Evolutionary conservation across 768 basidiomycete species (phyloP).

Genomic region (Collybia sp.): DNA sequence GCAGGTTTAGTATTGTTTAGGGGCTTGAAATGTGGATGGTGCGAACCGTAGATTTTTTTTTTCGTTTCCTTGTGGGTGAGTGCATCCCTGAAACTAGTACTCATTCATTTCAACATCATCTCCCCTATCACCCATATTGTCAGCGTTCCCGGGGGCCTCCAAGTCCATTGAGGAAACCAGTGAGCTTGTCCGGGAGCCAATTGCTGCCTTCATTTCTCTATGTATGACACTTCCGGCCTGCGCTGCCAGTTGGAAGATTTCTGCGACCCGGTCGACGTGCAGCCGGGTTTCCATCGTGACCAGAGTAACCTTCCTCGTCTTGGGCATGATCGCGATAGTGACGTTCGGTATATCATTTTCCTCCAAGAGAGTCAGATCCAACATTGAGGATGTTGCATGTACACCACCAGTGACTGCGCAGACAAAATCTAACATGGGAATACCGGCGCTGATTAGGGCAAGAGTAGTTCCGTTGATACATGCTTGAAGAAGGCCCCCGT

Average conservation of each 20-base stretch:
- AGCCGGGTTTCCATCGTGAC: conserved; percentile 94
- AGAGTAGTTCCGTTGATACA: conserved; percentile 95
- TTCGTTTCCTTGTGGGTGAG: too few relatives aligned
- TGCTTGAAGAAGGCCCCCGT: conserved; percentile 87
- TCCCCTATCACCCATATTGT: conserved; percentile 22
- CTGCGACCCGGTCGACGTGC: conserved; percentile 89
- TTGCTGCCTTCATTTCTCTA: conserved; percentile 74
- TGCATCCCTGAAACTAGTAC: conserved; percentile 9
- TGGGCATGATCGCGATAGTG: conserved; percentile 87
- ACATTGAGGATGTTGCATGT: conserved; percentile 72
- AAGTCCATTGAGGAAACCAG: conserved; percentile 62
- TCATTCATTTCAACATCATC: conserved; percentile 35
- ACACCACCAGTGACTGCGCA: conserved; percentile 88
- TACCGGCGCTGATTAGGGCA: conserved; percentile 85
- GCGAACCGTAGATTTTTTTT: background rate
- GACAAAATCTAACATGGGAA: conserved; percentile 87
- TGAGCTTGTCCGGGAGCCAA: conserved; percentile 55
- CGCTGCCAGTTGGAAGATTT: conserved; percentile 74
- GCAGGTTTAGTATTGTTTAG: too few relatives aligned
- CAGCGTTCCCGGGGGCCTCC: conserved; percentile 27
- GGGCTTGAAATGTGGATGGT: too few relatives aligned
- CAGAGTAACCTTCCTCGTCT: conserved; percentile 78
- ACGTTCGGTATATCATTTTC: conserved; percentile 88
- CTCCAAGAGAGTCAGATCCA: conserved; percentile 87
- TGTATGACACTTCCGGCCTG: conserved; percentile 78